Conservation (phyloP, 73 alveolate genomes). For the Paramecium pentaurelia region DNA sequence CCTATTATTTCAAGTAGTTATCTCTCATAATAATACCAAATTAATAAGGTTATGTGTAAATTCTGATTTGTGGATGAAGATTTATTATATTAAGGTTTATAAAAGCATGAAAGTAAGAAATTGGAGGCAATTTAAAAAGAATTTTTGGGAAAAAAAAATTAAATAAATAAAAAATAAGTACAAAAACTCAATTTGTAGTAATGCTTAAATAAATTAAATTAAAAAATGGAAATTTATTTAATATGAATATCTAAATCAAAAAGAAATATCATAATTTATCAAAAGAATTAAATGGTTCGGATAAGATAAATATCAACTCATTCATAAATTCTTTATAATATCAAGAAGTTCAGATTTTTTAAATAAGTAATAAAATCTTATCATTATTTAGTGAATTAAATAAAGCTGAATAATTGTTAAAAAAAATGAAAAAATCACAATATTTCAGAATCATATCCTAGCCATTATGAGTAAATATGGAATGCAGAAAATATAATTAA, state of each 20-base stretch:
- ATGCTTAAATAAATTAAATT: neutral
- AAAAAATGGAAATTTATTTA: neutral
- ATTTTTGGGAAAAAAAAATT: neutral
- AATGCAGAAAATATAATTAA: slow-evolving; percentile 11
- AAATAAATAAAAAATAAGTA: neutral
- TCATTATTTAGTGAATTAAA: neutral
- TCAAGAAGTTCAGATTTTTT: neutral
- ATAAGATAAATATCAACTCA: neutral
- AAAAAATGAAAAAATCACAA: neutral
- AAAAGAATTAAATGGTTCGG: slow-evolving; percentile 32
- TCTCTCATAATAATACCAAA: neutral
- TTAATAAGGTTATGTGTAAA: neutral
- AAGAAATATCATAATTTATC: neutral
- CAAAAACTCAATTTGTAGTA: slow-evolving; percentile 15
- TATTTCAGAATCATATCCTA: neutral
- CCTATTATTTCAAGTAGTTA: neutral
- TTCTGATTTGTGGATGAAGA: neutral
- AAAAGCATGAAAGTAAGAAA: neutral
- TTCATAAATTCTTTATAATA: neutral
- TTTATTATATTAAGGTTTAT: neutral
- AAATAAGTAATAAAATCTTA: neutral
- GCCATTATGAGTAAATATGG: neutral
- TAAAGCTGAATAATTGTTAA: neutral
- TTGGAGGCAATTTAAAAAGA: slow-evolving; percentile 14
- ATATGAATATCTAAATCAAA: neutral